A percentile compares a stretch with the other conserved stretches of the same genome.
Evolutionary conservation across 352 stramenopile genomes (phyloP).

Genomic region (Globisporangium camurandrum): DNA sequence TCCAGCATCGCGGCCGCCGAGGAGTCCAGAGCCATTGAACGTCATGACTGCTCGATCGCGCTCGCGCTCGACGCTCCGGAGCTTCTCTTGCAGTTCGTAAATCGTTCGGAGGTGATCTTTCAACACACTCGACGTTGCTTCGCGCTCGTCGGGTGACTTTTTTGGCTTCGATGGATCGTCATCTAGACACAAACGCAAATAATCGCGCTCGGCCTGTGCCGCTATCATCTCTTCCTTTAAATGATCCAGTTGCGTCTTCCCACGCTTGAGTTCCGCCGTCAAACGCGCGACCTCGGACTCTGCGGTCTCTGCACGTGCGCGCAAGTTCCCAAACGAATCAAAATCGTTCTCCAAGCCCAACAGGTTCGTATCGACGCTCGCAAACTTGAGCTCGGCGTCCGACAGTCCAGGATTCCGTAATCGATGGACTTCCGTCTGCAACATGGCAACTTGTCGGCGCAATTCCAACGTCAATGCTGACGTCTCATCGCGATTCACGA

Average conservation of each 20-base stretch:
- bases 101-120: constrained; percentile 80
- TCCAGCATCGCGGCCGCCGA: constrained; percentile 10
- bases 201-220: constrained; percentile 76
- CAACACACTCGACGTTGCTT: constrained; percentile 57
- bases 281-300: constrained; percentile 74
- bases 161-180: constrained; percentile 22
- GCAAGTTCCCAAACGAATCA: constrained; percentile 71
- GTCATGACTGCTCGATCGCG: constrained; percentile 55
- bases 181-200: constrained; percentile 63
- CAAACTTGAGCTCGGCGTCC: constrained; percentile 68
- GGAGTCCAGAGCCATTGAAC: constrained; percentile 11
- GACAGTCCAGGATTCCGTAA: constrained; percentile 75
- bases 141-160: constrained; percentile 24
- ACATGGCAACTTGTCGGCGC: constrained; percentile 67
- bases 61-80: constrained; percentile 54
- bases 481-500: constrained; percentile 80
- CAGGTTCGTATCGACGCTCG: constrained; percentile 45
- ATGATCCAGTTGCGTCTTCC: constrained; percentile 69
- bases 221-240: constrained; percentile 84
- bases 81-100: constrained; percentile 69
- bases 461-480: constrained; percentile 69
- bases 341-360: constrained; percentile 66
- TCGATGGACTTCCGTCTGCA: constrained; percentile 77
- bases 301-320: constrained; percentile 61
- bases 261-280: constrained; percentile 69